Evolutionary conservation across 1,139 yeast species (phyloP).

Genomic region (Lodderomyces jiufengensis): DNA sequence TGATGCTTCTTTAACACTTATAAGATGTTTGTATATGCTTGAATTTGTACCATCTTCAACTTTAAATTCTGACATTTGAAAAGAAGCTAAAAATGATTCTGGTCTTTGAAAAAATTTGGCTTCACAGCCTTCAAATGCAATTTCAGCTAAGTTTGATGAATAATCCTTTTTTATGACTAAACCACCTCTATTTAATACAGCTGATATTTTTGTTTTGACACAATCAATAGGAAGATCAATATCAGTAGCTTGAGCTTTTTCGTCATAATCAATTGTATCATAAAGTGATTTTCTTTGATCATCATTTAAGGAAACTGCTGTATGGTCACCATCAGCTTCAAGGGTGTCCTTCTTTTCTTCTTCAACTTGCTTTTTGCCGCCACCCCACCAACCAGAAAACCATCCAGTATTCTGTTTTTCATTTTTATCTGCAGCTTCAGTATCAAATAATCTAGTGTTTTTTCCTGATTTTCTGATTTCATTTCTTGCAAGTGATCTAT

Average conservation of each 20-base stretch:
- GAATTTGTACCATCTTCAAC: slow-evolving; percentile 82
- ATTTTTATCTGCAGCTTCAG: slow-evolving; percentile 12
- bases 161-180: slow-evolving; percentile 52
- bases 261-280: slow-evolving; percentile 92
- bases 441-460: slow-evolving; percentile 10
- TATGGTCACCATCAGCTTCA: slow-evolving; percentile 3
- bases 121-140: slow-evolving; percentile 79
- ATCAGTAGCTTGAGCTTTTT: slow-evolving; percentile 49
- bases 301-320: slow-evolving; percentile 46
- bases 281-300: slow-evolving; percentile 81
- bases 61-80: slow-evolving; percentile 74
- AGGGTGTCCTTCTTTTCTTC: slow-evolving; percentile 13
- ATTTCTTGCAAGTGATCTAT: slow-evolving; percentile 72
- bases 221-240: slow-evolving; percentile 74
- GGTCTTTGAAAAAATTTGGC: slow-evolving; percentile 74
- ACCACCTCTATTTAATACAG: slow-evolving; percentile 75
- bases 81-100: slow-evolving; percentile 68
- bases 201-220: slow-evolving; percentile 60
- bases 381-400: slow-evolving; percentile 62
- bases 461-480: slow-evolving; percentile 57
- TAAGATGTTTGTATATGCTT: slow-evolving; percentile 77
- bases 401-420: slow-evolving; percentile 35
- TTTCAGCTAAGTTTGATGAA: slow-evolving; percentile 57
- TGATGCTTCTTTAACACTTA: slow-evolving; percentile 66
- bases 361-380: slow-evolving; percentile 12